Percentiles rank a stretch among this genome's conserved stretches.
phyloP scores from a whole-genome alignment of 1,139 yeast genomes.

The Eremothecium sinecaudum region DNA sequence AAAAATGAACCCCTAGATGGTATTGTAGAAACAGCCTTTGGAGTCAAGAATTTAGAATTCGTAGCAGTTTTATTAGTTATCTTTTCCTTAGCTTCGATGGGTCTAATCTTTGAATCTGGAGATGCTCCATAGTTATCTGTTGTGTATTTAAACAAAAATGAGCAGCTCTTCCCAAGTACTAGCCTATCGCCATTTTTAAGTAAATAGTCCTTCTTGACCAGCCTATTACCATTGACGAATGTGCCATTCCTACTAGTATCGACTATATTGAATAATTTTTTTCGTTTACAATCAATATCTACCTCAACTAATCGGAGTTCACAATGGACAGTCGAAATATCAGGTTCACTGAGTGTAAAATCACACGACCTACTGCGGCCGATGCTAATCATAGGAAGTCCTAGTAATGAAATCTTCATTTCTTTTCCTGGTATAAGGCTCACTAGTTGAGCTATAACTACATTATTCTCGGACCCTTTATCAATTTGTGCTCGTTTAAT shows the following conservation, averaged over 20 bases:
- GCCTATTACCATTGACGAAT: constrained; percentile 46
- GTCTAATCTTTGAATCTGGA: too few species aligned
- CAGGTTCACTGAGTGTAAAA: constrained; percentile 44
- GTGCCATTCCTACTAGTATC: constrained; percentile 65
- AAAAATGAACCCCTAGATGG: constrained; percentile 36
- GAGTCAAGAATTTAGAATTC: constrained; percentile 23
- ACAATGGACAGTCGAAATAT: constrained; percentile 62
- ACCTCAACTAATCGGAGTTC: constrained; percentile 36
- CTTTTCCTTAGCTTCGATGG: constrained; percentile 6
- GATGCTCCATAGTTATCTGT: constrained; percentile 15
- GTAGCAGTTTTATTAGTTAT: constrained; percentile 1
- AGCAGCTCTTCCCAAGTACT: constrained; percentile 51
- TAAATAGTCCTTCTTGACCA: constrained; percentile 42
- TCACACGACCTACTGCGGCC: constrained; percentile 64
- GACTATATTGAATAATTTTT: constrained; percentile 41
- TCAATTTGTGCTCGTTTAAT: constrained; percentile 13
- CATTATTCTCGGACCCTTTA: not conserved
- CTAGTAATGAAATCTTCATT: constrained; percentile 16
- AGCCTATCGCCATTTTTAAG: constrained; percentile 57
- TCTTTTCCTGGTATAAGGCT: constrained; percentile 30
- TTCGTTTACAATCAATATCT: constrained; percentile 32
- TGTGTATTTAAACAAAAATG: constrained; percentile 46
- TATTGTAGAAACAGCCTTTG: constrained; percentile 15
- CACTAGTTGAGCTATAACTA: constrained; percentile 18
- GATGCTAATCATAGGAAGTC: constrained; percentile 24